These are phyloP conservation scores for Hypoxylon crocopeplum DNA, from an alignment of 495 filamentous ascomycete genomes.

Conservation along the genomic window DNA sequence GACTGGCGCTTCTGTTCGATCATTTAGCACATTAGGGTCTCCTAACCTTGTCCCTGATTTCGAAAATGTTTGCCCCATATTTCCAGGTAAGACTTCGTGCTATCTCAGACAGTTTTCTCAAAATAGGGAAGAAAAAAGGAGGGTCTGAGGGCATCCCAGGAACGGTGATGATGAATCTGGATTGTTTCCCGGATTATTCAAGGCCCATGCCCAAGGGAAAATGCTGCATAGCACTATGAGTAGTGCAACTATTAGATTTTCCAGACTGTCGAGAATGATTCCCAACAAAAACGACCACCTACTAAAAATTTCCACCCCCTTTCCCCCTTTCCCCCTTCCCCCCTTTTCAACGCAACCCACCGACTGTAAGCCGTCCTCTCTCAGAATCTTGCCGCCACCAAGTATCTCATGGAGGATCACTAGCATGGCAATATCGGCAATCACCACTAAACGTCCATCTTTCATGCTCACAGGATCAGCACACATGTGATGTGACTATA, in stretches of 20 bases:
- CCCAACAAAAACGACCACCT: no score
- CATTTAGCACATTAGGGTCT: neutral
- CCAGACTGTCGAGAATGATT: no score
- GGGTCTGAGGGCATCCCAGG: neutral
- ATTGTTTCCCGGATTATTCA: no score
- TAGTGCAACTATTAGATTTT: neutral
- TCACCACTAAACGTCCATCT: neutral
- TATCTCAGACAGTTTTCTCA: neutral
- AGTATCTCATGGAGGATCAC: neutral
- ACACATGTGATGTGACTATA: neutral
- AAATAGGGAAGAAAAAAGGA: neutral
- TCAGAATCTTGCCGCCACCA: neutral
- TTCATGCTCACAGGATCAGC: neutral
- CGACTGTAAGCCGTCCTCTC: neutral
- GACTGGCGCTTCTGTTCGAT: neutral
- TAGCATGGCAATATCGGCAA: neutral
- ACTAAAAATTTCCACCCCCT: neutral
- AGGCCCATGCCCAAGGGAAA: neutral
- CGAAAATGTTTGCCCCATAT: neutral
- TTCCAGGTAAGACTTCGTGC: neutral
- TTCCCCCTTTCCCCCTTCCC: neutral
- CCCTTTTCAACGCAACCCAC: neutral
- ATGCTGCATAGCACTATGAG: neutral
- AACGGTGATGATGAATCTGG: neutral
- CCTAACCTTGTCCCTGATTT: neutral